These are phyloP conservation scores for Skeletonema tropicum DNA, from an alignment of 108 stramenopile genomes.

Conservation along the genomic window DNA sequence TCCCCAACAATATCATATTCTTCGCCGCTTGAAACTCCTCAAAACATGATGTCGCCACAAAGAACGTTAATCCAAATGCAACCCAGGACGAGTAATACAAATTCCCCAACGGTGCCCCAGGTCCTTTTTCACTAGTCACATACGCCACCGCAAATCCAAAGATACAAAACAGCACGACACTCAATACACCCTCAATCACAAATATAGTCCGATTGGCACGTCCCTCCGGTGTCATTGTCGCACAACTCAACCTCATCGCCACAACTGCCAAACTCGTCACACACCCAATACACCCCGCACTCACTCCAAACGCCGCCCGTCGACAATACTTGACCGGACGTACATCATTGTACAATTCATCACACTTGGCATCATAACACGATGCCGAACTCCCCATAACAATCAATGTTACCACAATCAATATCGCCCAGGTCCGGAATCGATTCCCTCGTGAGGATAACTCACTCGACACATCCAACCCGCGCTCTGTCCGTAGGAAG, in stretches of 20 bases:
- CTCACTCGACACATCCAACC: conserved; percentile 70
- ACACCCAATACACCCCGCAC: conserved; percentile 67
- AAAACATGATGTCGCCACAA: conserved; percentile 40
- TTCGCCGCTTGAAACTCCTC: conserved; percentile 46
- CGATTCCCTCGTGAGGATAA: conserved; percentile 65
- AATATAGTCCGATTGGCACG: conserved; percentile 23
- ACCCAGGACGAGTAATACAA: conserved; percentile 85
- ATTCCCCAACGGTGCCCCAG: conserved; percentile 77
- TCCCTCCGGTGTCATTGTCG: conserved; percentile 54
- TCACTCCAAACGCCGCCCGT: conserved; percentile 77
- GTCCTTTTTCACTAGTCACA: conserved; percentile 70
- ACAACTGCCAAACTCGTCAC: conserved; percentile 60
- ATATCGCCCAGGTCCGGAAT: conserved; percentile 65
- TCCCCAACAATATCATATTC: conserved; percentile 23
- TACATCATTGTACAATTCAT: background rate
- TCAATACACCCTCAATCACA: conserved; percentile 24
- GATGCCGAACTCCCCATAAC: conserved; percentile 80
- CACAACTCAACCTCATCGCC: conserved; percentile 66
- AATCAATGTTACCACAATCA: conserved; percentile 67
- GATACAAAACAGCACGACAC: conserved; percentile 21
- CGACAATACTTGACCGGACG: conserved; percentile 52
- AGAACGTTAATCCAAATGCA: conserved; percentile 47
- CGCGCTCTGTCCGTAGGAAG: conserved; percentile 68
- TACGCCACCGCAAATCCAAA: conserved; percentile 53
- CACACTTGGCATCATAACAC: conserved; percentile 67